Evolutionary conservation across 495 filamentous ascomycete species (phyloP).

Genomic region (Hyaloscypha hepaticicola): DNA sequence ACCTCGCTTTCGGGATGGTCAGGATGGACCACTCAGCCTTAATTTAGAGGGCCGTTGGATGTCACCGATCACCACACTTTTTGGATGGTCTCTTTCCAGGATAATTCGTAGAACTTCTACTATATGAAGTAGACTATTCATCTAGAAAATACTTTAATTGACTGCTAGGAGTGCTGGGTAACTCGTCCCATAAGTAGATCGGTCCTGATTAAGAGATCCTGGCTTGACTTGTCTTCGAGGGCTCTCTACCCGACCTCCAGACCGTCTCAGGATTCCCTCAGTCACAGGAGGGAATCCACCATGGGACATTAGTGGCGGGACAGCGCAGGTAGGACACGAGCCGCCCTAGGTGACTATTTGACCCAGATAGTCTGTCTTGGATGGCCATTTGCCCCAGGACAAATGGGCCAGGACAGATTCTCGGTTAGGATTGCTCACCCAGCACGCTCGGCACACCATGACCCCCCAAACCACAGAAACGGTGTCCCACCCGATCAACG

Average conservation of each 20-base stretch:
- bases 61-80: no score
- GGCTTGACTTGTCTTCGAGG: background rate
- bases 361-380: background rate
- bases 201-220: background rate
- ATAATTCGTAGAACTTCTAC: no score
- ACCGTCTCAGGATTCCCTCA: slow-evolving; percentile 4
- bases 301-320: background rate
- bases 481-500: no score
- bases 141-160: no score
- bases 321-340: background rate
- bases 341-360: background rate
- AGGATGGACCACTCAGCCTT: no score
- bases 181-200: background rate
- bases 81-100: no score
- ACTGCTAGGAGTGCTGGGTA: no score
- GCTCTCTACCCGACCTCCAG: background rate
- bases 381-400: background rate
- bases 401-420: slow-evolving; percentile 1
- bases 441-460: no score
- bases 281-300: slow-evolving; percentile 4
- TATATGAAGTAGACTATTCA: no score
- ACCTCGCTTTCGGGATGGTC: no score
- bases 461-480: no score
- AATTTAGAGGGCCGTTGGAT: no score
- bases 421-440: slow-evolving; percentile 1